Percentiles rank a stretch among this genome's conserved stretches.
phyloP scores from a whole-genome alignment of 1,139 yeast genomes.

The Magnusiomyces tetraspermus region DNA sequence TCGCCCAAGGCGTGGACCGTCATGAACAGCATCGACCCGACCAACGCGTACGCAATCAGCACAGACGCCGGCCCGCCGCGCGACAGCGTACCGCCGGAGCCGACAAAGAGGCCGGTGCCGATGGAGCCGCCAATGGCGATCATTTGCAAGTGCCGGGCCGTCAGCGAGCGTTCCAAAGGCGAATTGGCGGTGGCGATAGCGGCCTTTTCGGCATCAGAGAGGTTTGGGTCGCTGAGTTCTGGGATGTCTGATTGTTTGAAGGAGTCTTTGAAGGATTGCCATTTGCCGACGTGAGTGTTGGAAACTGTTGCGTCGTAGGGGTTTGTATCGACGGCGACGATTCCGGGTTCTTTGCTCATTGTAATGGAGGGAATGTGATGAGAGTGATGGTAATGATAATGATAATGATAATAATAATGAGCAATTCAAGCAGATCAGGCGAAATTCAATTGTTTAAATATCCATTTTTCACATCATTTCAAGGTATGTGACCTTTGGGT shows the following conservation, averaged over 20 bases:
- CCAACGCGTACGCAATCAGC: constrained; percentile 42
- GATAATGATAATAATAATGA: no score
- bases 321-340: background rate
- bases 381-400: no score
- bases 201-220: constrained; percentile 59
- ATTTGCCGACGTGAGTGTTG: constrained; percentile 19
- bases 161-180: constrained; percentile 57
- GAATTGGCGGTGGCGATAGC: constrained; percentile 59
- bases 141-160: constrained; percentile 41
- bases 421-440: no score
- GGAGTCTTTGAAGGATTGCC: constrained; percentile 43
- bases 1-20: constrained; percentile 55
- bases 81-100: constrained; percentile 49
- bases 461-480: no score
- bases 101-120: constrained; percentile 67
- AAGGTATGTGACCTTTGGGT: no score
- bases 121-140: constrained; percentile 74
- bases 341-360: background rate
- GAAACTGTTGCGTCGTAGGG: constrained; percentile 2
- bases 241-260: constrained; percentile 47
- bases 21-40: constrained; percentile 39
- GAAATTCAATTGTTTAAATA: no score
- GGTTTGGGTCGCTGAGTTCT: constrained; percentile 53
- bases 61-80: constrained; percentile 63
- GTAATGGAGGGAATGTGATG: no score